Conservation (phyloP, 345 rosid species). For the Lumnitzera racemosa region DNA sequence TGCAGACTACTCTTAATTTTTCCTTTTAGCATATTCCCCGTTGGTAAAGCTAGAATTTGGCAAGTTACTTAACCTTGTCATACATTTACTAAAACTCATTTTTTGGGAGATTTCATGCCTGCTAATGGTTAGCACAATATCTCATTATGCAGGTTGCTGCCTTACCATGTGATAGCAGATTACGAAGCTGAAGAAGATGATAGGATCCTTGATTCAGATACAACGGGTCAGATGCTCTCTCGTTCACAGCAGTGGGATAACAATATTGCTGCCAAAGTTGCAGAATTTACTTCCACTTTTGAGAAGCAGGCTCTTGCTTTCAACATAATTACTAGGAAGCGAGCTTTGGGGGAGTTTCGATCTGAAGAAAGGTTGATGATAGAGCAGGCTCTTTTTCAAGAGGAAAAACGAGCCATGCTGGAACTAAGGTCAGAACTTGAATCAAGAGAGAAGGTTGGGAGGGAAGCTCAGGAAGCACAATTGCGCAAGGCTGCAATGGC, state of each 20-base stretch:
- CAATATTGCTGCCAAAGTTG: slow-evolving; percentile 80
- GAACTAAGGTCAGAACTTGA: slow-evolving; percentile 61
- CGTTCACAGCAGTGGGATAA: slow-evolving; percentile 89
- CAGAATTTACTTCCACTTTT: slow-evolving; percentile 72
- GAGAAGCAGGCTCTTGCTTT: slow-evolving; percentile 84
- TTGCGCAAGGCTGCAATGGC: slow-evolving; percentile 65
- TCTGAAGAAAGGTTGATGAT: slow-evolving; percentile 79
- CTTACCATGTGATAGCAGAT: slow-evolving; percentile 89
- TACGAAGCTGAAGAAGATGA: slow-evolving; percentile 98
- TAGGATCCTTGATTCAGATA: slow-evolving; percentile 74
- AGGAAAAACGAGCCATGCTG: slow-evolving; percentile 49
- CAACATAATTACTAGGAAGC: slow-evolving; percentile 63
- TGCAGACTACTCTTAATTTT: no score
- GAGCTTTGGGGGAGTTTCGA: slow-evolving; percentile 53
- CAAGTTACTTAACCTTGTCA: no score
- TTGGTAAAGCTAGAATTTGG: no score
- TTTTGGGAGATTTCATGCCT: no score
- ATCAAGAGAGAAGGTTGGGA: slow-evolving; percentile 70
- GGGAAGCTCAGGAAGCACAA: slow-evolving; percentile 64
- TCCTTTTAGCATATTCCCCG: no score
- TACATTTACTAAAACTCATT: no score
- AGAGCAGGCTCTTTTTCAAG: slow-evolving; percentile 68
- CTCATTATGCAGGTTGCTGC: slow-evolving; percentile 55
- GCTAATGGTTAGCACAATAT: slow-evolving; percentile 5
- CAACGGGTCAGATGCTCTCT: slow-evolving; percentile 66